Evolutionary conservation across 371 early-diverging fungal species (phyloP), one percentile per base, ranked within the genome.

Genomic region (Mucor racemosus): DNA sequence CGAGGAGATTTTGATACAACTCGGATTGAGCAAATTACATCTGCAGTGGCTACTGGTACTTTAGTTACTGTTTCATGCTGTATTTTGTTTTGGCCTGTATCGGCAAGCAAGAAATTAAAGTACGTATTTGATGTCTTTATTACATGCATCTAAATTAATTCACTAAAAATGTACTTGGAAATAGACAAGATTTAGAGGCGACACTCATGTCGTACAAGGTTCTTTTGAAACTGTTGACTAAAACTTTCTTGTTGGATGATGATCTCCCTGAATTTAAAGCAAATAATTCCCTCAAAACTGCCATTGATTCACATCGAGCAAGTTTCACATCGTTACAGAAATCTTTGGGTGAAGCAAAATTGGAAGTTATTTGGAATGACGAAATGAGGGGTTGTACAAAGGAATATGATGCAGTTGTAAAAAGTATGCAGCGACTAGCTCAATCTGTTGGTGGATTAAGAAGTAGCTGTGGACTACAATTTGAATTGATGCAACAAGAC

Each of bases 191-290:
- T 65, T 81, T 90, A 46, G 87, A 75, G n/a, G 75, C 79, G 7
- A 85, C 89, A 3, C 63, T 91, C 19, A 64, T 66, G n/a, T 88
- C 89, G 7, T 86, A 88, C 69, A 68, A 80, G 15, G 67, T 84
- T 1, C 67, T 88, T 13, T 70, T 90, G 62, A 85, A 86, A 64
- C 69, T 87, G 17, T 62, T 90, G 46, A 88, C 88, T 19, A 89
- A 89, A 71, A 88, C 89, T 1, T 91, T 91, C 57, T 70, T 91
- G 17, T 64, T 91, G 53, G 91, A 90, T 64, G 80, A 80, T 8
- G 84, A 85, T 62, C 65, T 83, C 8, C 81, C 89, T 21, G 78
- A 86, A 63, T 80, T 84, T 62, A 70, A 77, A 38, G 76, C 84
- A n/a, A 79, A 84, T 38, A 64, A 65, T 21, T 75, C 84, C 7